Evolutionary conservation across 2,329 filamentous ascomycete species (phyloP).

Genomic region (Didymella pinodella): DNA sequence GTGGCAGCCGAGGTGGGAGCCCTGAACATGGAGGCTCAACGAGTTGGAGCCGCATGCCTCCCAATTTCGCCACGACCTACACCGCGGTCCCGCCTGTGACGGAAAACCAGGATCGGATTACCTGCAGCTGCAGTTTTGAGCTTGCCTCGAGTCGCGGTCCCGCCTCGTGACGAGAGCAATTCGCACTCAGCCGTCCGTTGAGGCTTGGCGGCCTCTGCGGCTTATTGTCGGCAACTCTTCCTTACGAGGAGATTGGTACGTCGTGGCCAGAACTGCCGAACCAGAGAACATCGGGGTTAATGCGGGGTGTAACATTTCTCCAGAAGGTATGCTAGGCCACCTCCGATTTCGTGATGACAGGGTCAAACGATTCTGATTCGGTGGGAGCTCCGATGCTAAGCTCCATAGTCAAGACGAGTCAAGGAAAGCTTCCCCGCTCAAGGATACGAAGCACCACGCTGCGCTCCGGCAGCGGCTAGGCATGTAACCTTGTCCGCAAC

Average conservation of each 20-base stretch:
- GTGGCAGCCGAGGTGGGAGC: slow-evolving; percentile 57
- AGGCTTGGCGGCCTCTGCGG: slow-evolving; percentile 12
- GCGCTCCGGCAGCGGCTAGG: slow-evolving; percentile 16
- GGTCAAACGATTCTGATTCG: slow-evolving; percentile 8
- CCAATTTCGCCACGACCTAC: slow-evolving; percentile 21
- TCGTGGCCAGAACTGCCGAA: slow-evolving; percentile 12
- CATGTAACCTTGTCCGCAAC: slow-evolving; percentile 19
- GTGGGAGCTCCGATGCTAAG: slow-evolving; percentile 18
- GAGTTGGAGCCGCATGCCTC: slow-evolving; percentile 48
- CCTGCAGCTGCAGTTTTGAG: not conserved
- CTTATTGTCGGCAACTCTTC: slow-evolving; percentile 11
- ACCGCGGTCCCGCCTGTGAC: slow-evolving; percentile 27
- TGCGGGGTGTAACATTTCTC: slow-evolving; percentile 11
- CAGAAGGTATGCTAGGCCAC: slow-evolving; percentile 3
- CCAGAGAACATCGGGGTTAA: slow-evolving; percentile 14
- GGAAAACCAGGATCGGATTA: slow-evolving; percentile 2
- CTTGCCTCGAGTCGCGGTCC: slow-evolving; percentile 4
- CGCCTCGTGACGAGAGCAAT: slow-evolving; percentile 16
- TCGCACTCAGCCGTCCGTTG: not conserved
- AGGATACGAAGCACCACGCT: slow-evolving; percentile 20
- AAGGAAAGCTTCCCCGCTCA: slow-evolving; percentile 23
- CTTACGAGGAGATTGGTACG: slow-evolving; percentile 11
- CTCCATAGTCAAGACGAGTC: slow-evolving; percentile 15
- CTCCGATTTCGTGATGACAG: slow-evolving; percentile 9
- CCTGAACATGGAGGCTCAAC: slow-evolving; percentile 60